phyloP scores from a whole-genome alignment of 805 yeast species.

The Candida vaughaniae region DNA sequence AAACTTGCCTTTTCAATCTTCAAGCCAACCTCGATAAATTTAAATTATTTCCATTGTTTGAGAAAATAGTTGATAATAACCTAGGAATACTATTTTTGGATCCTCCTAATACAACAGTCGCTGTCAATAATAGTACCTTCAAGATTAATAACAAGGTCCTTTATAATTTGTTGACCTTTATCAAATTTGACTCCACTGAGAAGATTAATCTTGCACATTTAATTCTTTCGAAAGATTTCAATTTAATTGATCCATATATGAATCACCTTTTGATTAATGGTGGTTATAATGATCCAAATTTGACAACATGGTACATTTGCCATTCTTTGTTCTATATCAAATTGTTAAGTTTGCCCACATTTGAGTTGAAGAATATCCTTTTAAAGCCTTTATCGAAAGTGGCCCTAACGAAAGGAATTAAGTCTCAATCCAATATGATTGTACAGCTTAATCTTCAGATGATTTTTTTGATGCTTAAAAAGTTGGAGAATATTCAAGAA shows the following conservation, averaged over 20 bases:
- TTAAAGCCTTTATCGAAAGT: constrained; percentile 64
- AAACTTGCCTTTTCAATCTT: constrained; percentile 62
- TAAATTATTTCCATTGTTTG: constrained; percentile 33
- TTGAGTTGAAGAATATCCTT: constrained; percentile 49
- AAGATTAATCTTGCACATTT: constrained; percentile 57
- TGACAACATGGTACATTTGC: constrained; percentile 82
- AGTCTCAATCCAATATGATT: constrained; percentile 44
- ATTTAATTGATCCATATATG: constrained; percentile 71
- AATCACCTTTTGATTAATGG: constrained; percentile 51
- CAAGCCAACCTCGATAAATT: constrained; percentile 26
- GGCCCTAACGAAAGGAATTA: constrained; percentile 57
- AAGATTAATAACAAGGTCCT: constrained; percentile 67
- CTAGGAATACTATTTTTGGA: constrained; percentile 52
- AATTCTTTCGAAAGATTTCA: constrained; percentile 58
- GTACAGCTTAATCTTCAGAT: constrained; percentile 66
- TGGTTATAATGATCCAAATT: constrained; percentile 71
- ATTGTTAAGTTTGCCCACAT: constrained; percentile 59
- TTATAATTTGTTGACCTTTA: constrained; percentile 55
- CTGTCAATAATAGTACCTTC: constrained; percentile 51
- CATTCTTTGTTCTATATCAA: constrained; percentile 61
- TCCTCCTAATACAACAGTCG: constrained; percentile 14
- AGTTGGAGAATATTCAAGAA: constrained; percentile 35
- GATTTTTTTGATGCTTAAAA: constrained; percentile 51
- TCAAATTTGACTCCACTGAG: constrained; percentile 72
- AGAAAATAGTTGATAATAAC: constrained; percentile 41